phyloP scores from a whole-genome alignment of 345 rosid genomes.

The Sonneratia alba region DNA sequence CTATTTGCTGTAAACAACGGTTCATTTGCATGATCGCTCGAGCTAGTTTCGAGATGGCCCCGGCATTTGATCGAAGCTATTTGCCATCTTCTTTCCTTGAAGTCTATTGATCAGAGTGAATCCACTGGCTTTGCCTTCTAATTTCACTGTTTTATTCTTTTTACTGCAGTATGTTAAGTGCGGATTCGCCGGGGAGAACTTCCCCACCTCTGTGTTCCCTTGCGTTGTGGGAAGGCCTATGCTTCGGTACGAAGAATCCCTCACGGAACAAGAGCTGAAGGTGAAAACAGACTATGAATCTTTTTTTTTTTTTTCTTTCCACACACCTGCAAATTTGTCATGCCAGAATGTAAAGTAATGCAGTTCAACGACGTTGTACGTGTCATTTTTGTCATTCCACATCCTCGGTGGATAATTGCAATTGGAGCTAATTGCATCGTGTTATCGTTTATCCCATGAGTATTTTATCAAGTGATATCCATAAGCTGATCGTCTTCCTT shows the following conservation, averaged over 20 bases:
- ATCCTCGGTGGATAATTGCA: background rate
- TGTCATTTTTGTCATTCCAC: background rate
- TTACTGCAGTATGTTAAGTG: slow-evolving; percentile 87
- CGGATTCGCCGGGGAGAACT: slow-evolving; percentile 97
- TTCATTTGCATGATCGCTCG: background rate
- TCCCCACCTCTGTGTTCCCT: slow-evolving; percentile 91
- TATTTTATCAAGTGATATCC: background rate
- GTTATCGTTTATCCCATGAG: background rate
- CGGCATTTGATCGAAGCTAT: background rate
- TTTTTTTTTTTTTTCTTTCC: background rate
- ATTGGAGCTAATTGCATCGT: background rate
- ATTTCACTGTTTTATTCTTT: background rate
- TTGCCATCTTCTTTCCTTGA: background rate
- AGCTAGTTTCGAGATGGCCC: background rate
- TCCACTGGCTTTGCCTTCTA: background rate
- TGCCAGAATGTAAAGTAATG: background rate
- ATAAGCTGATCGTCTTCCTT: background rate
- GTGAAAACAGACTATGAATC: slow-evolving; percentile 19
- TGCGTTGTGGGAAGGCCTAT: slow-evolving; percentile 92
- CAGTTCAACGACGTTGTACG: background rate
- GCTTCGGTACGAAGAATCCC: slow-evolving; percentile 86
- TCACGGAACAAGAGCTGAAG: slow-evolving; percentile 83
- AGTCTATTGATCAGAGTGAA: background rate
- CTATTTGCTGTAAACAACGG: background rate
- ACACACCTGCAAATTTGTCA: background rate